These are phyloP conservation scores for Hyphopichia buzzinii DNA, from an alignment of 1,139 yeast genomes.

Conservation along the genomic window DNA sequence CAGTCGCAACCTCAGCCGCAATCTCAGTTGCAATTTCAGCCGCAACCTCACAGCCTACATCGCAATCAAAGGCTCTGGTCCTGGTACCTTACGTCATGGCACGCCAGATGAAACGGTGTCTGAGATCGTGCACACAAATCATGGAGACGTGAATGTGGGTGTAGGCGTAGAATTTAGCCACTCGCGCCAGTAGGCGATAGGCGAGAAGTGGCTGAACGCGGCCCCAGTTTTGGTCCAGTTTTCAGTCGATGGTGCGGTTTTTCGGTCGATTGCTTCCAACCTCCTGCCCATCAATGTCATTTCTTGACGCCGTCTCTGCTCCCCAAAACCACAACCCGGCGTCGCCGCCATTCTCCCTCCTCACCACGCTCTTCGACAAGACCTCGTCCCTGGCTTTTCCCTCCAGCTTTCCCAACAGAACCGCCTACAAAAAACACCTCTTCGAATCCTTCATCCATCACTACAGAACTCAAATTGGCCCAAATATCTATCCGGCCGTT, in stretches of 20 bases:
- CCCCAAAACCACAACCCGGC: constrained; percentile 11
- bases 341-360: constrained; percentile 25
- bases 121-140: no score
- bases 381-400: constrained; percentile 29
- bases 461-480: constrained; percentile 68
- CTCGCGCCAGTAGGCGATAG: no score
- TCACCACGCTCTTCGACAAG: constrained; percentile 33
- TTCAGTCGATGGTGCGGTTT: not conserved
- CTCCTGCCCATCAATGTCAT: not conserved
- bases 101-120: no score
- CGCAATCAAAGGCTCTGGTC: no score
- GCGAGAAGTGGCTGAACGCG: no score
- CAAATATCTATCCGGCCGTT: constrained; percentile 67
- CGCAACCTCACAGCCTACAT: no score
- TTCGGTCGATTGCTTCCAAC: not conserved
- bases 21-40: no score
- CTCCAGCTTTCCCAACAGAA: constrained; percentile 18
- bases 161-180: no score
- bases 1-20: no score
- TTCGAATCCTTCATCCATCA: constrained; percentile 49
- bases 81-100: no score
- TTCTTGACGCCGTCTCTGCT: constrained; percentile 6
- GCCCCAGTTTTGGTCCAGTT: no score
- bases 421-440: constrained; percentile 31
- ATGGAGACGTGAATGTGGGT: no score